Percentiles rank a stretch among this genome's conserved stretches.
Evolutionary conservation across 495 filamentous ascomycete genomes (phyloP).

Genomic region (Aspergillus kassunensis): DNA sequence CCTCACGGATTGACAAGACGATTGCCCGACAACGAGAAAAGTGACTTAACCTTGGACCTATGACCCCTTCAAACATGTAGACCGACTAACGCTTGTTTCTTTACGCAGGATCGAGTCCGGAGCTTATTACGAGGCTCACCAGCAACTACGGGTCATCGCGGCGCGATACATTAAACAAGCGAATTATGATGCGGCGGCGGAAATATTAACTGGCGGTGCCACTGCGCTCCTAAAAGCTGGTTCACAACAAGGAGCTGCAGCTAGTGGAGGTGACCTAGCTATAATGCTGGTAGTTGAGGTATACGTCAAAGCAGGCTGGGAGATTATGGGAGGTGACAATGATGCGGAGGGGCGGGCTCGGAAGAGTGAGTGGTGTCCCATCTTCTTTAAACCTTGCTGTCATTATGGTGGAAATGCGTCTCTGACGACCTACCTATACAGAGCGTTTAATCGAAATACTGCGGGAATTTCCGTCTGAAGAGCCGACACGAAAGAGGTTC

Average conservation of each 20-base stretch:
- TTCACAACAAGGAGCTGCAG: conserved; percentile 62
- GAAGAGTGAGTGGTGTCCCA: conserved; percentile 36
- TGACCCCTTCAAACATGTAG: background rate
- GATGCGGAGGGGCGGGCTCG: conserved; percentile 35
- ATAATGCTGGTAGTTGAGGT: conserved; percentile 81
- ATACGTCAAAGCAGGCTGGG: conserved; percentile 76
- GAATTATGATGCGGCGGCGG: conserved; percentile 79
- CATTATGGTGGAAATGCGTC: background rate
- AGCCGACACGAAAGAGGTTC: conserved; percentile 87
- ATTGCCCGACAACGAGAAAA: conserved; percentile 67
- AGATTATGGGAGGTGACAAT: conserved; percentile 57
- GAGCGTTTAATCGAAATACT: conserved; percentile 61
- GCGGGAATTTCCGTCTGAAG: conserved; percentile 72
- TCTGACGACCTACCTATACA: conserved; percentile 14
- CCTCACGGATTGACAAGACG: conserved; percentile 68
- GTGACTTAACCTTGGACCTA: conserved; percentile 36
- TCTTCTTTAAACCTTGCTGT: background rate
- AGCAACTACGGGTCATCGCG: conserved; percentile 91
- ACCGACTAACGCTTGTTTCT: conserved; percentile 4
- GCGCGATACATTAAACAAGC: conserved; percentile 82
- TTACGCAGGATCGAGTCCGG: conserved; percentile 77
- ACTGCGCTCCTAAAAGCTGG: conserved; percentile 80
- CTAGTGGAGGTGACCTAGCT: conserved; percentile 87
- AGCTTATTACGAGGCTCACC: conserved; percentile 94
- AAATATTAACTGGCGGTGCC: conserved; percentile 81